Evolutionary conservation across 768 basidiomycete species (phyloP), one percentile per base, ranked within the genome.

Genomic region (Xerocomellus amylosporus): DNA sequence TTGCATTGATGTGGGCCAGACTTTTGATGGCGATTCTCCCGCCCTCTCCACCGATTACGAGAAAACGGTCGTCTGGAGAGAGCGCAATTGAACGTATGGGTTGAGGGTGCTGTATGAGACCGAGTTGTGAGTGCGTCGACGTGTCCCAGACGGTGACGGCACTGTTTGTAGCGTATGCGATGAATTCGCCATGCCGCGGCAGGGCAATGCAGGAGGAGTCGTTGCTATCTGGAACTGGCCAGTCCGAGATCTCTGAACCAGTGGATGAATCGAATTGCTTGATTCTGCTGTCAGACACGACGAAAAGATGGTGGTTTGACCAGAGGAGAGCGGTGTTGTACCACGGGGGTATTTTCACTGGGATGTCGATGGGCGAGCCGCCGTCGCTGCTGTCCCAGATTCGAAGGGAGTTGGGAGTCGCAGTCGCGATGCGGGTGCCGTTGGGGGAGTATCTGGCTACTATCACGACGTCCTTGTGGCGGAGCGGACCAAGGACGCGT

Each of bases 261-360:
- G 43, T 50, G 9, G 38, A 42, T 8, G 34, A 7, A 20, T 55
- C 44, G n/a, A 58, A 14, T 36, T 31, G 24, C 3, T 44, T 45
- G 30, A 54, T 49, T 24, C 34, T 26, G 10, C 22, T 8, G 3
- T 33, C 19, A 8, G 49, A 38, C 3, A 47, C n/a, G 7, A 49
- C 28, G 10, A 58, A 42, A 17, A 58, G 30, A 3, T 51, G 36
- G 2, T 51, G 12, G 46, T 17, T 22, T 6, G 34, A 39, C 57
- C 56, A 58, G n/a, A 49, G 7, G 14, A 60, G 58, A 34, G 49
- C 49, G 1, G 31, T 2, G 28, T 58, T 58, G 39, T 14, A 28
- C 6, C 2, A 4, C 1, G 38, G 42, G 20, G 22, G 14, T 2
- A 55, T 39, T 8, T 8, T 2, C 1, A 34, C 6, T 5, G 8